Percentiles rank a stretch among this genome's conserved stretches.
Conservation (phyloP, 371 early-diverging fungal genomes). For the Mortierella sp. region DNA sequence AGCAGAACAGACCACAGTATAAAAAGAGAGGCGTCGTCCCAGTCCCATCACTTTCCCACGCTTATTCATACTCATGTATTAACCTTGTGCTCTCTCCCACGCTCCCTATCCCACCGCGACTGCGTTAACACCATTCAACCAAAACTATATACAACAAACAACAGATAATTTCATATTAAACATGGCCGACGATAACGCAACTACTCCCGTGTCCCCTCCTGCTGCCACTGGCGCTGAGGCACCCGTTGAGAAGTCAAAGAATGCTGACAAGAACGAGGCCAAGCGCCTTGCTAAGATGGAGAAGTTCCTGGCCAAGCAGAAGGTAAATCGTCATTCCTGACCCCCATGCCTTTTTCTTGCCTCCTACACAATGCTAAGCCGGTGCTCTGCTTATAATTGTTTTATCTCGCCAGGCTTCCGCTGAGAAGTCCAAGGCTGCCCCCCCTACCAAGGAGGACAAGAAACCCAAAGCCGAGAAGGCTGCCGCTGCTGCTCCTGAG, state of each 20-base stretch:
- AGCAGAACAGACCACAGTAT: neutral
- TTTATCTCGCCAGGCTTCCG: conserved; percentile 51
- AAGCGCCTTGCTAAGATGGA: conserved; percentile 93
- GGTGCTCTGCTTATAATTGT: neutral
- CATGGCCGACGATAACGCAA: conserved; percentile 52
- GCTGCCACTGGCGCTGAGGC: conserved; percentile 56
- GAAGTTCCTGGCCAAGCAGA: conserved; percentile 94
- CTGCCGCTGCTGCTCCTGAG: conserved; percentile 62
- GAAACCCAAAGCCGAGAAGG: conserved; percentile 65
- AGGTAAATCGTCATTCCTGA: conserved; percentile 62
- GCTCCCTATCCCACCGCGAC: conserved; percentile 1
- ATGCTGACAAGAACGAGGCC: conserved; percentile 90
- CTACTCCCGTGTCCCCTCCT: conserved; percentile 27
- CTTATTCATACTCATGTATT: too few relatives aligned
- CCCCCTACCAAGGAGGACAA: conserved; percentile 68
- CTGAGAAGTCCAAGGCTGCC: conserved; percentile 63
- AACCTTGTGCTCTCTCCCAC: neutral
- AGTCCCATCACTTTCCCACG: conserved; percentile 23
- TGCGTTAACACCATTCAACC: neutral
- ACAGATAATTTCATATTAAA: conserved; percentile 3
- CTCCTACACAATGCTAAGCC: neutral
- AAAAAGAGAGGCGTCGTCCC: conserved; percentile 10
- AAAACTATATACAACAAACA: too few relatives aligned
- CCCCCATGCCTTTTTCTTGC: too few relatives aligned
- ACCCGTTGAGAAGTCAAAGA: conserved; percentile 71